Evolutionary conservation across 2,329 filamentous ascomycete species (phyloP).

Genomic region (Diaporthe capsici): DNA sequence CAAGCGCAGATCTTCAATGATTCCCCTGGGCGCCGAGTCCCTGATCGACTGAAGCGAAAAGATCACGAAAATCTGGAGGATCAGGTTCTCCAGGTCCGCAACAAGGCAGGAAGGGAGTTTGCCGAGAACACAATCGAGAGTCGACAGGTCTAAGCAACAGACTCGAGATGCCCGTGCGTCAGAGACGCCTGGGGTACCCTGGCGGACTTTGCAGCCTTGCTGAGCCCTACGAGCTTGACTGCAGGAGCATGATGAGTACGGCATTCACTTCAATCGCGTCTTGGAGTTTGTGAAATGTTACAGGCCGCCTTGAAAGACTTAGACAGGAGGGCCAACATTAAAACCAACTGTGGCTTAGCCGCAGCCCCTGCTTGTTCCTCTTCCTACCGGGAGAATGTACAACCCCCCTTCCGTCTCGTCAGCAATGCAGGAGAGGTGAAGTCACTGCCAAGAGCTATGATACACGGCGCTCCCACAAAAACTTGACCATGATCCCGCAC

Average conservation of each 20-base stretch:
- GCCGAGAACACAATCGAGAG: not conserved
- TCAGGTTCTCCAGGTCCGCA: not conserved
- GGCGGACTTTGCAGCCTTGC: not conserved
- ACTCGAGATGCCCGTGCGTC: conserved; percentile 7
- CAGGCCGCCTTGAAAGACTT: not conserved
- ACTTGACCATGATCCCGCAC: conserved; percentile 3
- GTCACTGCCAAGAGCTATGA: conserved; percentile 17
- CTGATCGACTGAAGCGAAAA: conserved; percentile 26
- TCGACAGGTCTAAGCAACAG: not conserved
- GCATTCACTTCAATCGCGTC: conserved; percentile 4
- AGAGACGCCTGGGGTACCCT: not conserved
- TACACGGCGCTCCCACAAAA: conserved; percentile 5
- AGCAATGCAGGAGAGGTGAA: not conserved
- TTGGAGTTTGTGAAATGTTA: not conserved
- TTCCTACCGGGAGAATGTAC: not conserved
- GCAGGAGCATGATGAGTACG: not conserved
- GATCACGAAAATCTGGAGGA: conserved; percentile 18
- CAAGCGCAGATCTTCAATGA: not conserved
- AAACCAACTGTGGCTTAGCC: not conserved
- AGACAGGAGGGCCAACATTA: not conserved
- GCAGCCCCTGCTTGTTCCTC: not conserved
- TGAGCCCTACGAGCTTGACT: conserved; percentile 21
- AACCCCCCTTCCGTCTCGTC: not conserved
- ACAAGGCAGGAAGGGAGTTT: not conserved
- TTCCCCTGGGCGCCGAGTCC: not conserved